Evolutionary conservation across 305 asterid species (phyloP), one percentile per base, ranked within the genome.

Genomic region (Fraxinus sp.): DNA sequence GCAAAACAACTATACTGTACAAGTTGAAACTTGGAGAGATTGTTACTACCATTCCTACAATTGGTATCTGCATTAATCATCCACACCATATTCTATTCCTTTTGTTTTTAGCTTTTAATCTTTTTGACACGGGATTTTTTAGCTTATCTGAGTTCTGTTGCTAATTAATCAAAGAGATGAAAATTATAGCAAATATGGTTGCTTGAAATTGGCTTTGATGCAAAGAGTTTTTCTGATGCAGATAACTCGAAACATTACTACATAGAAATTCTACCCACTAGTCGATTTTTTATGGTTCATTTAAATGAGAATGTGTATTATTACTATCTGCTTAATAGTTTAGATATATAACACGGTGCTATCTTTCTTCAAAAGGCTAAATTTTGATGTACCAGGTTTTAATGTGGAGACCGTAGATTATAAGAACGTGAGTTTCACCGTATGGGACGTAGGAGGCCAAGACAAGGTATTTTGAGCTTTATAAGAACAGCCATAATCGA

Each of bases 401-500:
- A 90, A 90, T 39, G 89, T 89, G 39, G 93, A 90, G 91, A 90
- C 92, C 0, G 90, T 90, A 1, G 91, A 90, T 59, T 90, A 89
- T 79, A 90, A 87, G 79, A 85, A 89, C 44, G 89, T 80, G 74
- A 90, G 92, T 79, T 89, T 90, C 84, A 86, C 92, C 0, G 92
- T 90, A 49, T 89, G 92, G 92, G 93, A 90, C 84, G 92, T 90
- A 0, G 93, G 93, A 37, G 93, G 92, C 10, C 92, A 90, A 78
- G 93, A 87, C 68, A 89, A 90, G 92, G 91, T 90, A 79, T 57
- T 57, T 18, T 20, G 68, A 18, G 68, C 68, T 57, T 57, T 18
- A 57, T 57, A 7, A 57, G 68, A 18, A 57, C 66, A 7, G 26
- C 66, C 10, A n/a, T 55, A 18, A 55, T 55, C 66, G 10, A 55